Conservation (phyloP, 164 flowering plant genomes). For the Kalanchoe fedtschenkoi region DNA sequence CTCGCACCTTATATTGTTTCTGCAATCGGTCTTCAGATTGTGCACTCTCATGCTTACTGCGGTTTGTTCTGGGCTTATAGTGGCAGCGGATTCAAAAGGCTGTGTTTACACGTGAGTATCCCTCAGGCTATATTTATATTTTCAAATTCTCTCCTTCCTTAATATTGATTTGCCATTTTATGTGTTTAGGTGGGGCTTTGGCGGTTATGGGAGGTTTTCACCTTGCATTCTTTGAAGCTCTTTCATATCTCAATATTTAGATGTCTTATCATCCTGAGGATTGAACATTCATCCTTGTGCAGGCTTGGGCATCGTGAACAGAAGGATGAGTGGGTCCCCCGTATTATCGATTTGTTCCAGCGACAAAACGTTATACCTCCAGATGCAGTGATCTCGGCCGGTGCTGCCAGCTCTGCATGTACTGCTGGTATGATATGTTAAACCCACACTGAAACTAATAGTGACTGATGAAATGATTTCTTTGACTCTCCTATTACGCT, state of each 20-base stretch:
- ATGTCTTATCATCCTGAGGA: not conserved
- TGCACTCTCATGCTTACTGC: conserved; percentile 1
- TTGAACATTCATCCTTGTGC: not conserved
- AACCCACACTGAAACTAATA: not conserved
- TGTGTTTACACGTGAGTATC: conserved; percentile 83
- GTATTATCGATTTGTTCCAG: conserved; percentile 77
- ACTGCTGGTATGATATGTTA: conserved; percentile 52
- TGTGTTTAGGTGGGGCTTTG: conserved; percentile 85
- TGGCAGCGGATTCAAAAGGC: conserved; percentile 87
- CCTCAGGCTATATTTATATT: not conserved
- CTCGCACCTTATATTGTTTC: not conserved
- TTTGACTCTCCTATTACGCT: not conserved
- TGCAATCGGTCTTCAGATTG: not conserved
- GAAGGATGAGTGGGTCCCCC: conserved; percentile 93
- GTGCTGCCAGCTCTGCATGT: conserved; percentile 74
- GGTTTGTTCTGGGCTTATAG: conserved; percentile 28
- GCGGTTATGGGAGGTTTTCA: conserved; percentile 96
- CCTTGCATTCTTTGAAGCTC: not conserved
- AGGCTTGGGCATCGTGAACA: conserved; percentile 98
- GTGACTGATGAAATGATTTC: not conserved
- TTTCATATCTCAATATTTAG: not conserved
- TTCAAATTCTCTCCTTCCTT: not conserved
- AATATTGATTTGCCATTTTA: not conserved
- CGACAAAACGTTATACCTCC: conserved; percentile 74
- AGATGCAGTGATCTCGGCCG: conserved; percentile 84